Evolutionary conservation across 306 rosid species (phyloP).

Genomic region (Rosa rugosa): DNA sequence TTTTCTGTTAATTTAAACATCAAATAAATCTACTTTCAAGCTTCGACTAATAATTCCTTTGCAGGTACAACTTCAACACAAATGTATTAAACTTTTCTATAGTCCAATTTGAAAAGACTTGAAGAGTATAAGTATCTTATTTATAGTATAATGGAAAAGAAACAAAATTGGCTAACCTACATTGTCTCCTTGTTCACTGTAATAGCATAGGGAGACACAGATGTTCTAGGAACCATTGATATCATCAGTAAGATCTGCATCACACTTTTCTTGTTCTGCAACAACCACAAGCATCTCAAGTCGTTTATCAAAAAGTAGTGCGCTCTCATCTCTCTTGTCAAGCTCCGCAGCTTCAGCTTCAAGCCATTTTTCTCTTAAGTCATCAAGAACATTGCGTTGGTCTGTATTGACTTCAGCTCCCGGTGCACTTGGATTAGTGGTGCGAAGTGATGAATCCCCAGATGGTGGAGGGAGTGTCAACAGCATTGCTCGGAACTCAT

Average conservation of each 20-base stretch:
- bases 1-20: neutral
- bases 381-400: constrained; percentile 88
- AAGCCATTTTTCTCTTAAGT: constrained; percentile 95
- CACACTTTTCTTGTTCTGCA: constrained; percentile 75
- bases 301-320: constrained; percentile 81
- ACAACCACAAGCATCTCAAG: constrained; percentile 85
- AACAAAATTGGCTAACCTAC: constrained; percentile 27
- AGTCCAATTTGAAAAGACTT: neutral
- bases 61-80: neutral
- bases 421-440: constrained; percentile 87
- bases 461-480: constrained; percentile 93
- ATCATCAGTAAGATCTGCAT: constrained; percentile 29
- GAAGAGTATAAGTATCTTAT: constrained; percentile 6
- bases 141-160: constrained; percentile 10
- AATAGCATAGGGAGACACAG: constrained; percentile 18
- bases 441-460: constrained; percentile 87
- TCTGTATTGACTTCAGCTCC: constrained; percentile 69
- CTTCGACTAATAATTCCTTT: neutral
- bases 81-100: neutral
- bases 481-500: constrained; percentile 76
- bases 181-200: constrained; percentile 29
- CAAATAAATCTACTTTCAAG: neutral
- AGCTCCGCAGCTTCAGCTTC: constrained; percentile 97
- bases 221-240: constrained; percentile 19
- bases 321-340: constrained; percentile 93